Conservation (phyloP, 352 stramenopile genomes). For the Ochromonadaceae sp. region DNA sequence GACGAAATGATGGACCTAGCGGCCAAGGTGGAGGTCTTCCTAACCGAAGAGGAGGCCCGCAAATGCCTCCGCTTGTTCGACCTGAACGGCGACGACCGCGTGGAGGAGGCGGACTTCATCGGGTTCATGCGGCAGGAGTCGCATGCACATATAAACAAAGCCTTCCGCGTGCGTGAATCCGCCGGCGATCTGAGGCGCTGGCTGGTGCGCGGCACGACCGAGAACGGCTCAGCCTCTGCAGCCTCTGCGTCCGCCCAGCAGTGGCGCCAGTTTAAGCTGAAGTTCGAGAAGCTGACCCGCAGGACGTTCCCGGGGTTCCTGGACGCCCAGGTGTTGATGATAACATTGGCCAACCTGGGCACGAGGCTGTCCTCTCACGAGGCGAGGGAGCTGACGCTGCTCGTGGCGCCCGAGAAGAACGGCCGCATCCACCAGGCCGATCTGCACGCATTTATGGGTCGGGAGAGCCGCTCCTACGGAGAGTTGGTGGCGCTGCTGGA, state of each 20-base stretch:
- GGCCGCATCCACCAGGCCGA: neutral
- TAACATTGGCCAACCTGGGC: neutral
- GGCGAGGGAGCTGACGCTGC: neutral
- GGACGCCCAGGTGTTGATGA: neutral
- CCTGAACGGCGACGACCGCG: neutral
- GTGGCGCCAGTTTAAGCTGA: neutral
- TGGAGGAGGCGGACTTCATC: slow-evolving; percentile 2
- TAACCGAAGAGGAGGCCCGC: slow-evolving; percentile 10
- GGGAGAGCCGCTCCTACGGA: neutral
- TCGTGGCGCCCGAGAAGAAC: slow-evolving; percentile 10
- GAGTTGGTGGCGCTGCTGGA: slow-evolving; percentile 1
- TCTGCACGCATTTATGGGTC: slow-evolving; percentile 6
- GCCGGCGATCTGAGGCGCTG: neutral
- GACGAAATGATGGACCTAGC: slow-evolving; percentile 13
- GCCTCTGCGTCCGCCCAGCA: neutral
- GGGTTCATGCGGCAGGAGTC: neutral
- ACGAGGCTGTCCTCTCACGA: neutral
- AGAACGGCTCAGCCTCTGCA: neutral
- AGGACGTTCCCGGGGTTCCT: slow-evolving; percentile 10
- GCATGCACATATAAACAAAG: neutral
- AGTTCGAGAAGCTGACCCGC: neutral
- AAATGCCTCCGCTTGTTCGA: neutral
- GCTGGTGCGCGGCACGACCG: neutral
- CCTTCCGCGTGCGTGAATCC: neutral
- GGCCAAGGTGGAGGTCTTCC: neutral